These are phyloP conservation scores for Cryomyces antarcticus DNA, from an alignment of 495 filamentous ascomycete genomes.

Conservation along the genomic window DNA sequence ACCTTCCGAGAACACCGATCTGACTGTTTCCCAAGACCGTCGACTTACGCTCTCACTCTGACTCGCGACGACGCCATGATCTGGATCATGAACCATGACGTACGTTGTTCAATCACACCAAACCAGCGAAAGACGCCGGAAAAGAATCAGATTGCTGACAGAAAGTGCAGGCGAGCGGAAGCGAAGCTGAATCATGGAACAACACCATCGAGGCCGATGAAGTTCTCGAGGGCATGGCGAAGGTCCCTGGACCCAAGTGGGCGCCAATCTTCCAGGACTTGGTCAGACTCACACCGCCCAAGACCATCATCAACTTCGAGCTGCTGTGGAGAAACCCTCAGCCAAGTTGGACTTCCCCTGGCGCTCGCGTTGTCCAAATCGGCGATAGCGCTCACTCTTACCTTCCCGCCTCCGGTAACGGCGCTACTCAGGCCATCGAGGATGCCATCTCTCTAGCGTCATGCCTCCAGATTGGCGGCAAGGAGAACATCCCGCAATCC, in stretches of 20 bases:
- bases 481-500: constrained; percentile 3
- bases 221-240: constrained; percentile 30
- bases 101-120: constrained; percentile 8
- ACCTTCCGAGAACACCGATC: neutral
- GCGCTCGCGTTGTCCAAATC: constrained; percentile 16
- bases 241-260: constrained; percentile 18
- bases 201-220: constrained; percentile 32
- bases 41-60: constrained; percentile 29
- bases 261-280: constrained; percentile 13
- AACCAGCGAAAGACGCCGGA: neutral
- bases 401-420: constrained; percentile 17
- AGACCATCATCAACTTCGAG: constrained; percentile 18
- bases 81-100: constrained; percentile 36
- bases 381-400: constrained; percentile 19
- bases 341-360: constrained; percentile 14
- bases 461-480: constrained; percentile 13
- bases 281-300: constrained; percentile 11
- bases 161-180: constrained; percentile 23
- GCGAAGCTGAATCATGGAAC: constrained; percentile 29
- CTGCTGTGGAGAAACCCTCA: constrained; percentile 18
- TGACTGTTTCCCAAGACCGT: constrained; percentile 15
- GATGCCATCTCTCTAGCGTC: constrained; percentile 17
- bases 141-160: neutral
- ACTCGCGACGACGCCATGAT: constrained; percentile 29
- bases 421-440: constrained; percentile 20